Base-by-base conservation (phyloP, 345 rosid genomes). In the Salix purpurea region DNA sequence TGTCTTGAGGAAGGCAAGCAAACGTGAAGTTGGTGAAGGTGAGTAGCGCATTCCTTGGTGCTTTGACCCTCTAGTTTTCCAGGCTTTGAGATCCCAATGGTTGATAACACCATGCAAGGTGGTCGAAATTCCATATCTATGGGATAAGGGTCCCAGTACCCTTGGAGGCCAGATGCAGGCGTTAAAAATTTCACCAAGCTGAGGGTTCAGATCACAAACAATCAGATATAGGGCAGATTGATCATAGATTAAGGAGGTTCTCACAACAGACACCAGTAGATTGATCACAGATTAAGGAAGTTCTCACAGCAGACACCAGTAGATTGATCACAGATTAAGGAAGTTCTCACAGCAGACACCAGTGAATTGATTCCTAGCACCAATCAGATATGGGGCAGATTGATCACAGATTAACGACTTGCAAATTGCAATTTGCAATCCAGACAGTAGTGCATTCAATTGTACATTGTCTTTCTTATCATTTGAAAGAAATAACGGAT, bases 81-180 rank as follows among this genome's bases (percentile, higher is more conserved):
- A 1, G 98, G 99, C 85, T 95, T 93, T 16, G 99, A 95, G 84
- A 96, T 93, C 44, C 99, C 99, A 0, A 93, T 95, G 62, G 98
- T 95, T 4, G 99, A 95, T 74, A 95, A 74, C 67, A 95, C 99
- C 80, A 95, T 89, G 85, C 99, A 95, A 69, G 99, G 99, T 2
- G 99, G 99, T 84, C 86, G 89, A 78, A 93, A 95, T 78, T 95
- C 99, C 99, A 95, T 95, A 80, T 93, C 98, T 37, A 95, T 95
- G 36, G 99, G 99, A 76, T 95, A 95, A 2, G 99, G 99, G 66
- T 95, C 98, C 99, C 99, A 95, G 79, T 91, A 90, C 81, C 99
- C 99, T 89, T 91, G 93, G 13, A 93, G 91, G 72, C 96, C 92
- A 7, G 97, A 91, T 64, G 96, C 84, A 40, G 99, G 98, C 0